Evolutionary conservation across 2,329 filamentous ascomycete species (phyloP).

Genomic region (Scleromitrula shiraiana): DNA sequence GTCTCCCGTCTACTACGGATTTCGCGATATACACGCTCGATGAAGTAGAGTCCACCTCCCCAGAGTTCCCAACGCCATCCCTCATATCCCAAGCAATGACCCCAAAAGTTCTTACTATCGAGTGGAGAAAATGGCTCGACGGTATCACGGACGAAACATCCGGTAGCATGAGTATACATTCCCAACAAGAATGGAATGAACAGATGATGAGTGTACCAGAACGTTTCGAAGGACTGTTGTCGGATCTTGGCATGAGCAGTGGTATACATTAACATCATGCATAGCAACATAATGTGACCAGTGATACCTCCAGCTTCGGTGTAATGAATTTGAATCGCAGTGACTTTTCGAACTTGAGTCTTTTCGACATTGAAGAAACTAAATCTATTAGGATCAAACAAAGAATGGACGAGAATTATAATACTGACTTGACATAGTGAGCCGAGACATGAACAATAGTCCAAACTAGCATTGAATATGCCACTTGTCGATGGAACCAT

Average conservation of each 20-base stretch:
- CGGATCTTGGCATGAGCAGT: conserved; percentile 89
- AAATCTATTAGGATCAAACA: conserved; percentile 10
- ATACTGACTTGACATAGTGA: conserved; percentile 86
- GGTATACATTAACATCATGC: conserved; percentile 98
- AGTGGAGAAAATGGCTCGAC: conserved; percentile 70
- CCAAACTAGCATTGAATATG: conserved; percentile 81
- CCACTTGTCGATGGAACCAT: conserved; percentile 94
- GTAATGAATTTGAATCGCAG: conserved; percentile 88
- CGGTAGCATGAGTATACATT: conserved; percentile 91
- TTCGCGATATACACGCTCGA: conserved; percentile 86
- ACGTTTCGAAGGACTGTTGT: conserved; percentile 95
- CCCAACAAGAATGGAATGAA: conserved; percentile 92
- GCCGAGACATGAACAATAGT: conserved; percentile 65
- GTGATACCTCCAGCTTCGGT: conserved; percentile 83
- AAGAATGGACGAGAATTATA: background rate
- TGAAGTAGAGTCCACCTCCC: conserved; percentile 75
- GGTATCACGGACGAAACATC: conserved; percentile 91
- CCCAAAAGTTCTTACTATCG: conserved; percentile 74
- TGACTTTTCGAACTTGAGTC: conserved; percentile 69
- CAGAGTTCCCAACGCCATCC: conserved; percentile 96
- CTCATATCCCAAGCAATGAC: conserved; percentile 87
- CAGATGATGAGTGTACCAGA: conserved; percentile 99
- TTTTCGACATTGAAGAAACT: conserved; percentile 95
- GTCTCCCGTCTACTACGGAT: conserved; percentile 76
- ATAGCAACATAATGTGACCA: conserved; percentile 96